Conservation (phyloP, 768 basidiomycete genomes). For the Termitomyces sp. region DNA sequence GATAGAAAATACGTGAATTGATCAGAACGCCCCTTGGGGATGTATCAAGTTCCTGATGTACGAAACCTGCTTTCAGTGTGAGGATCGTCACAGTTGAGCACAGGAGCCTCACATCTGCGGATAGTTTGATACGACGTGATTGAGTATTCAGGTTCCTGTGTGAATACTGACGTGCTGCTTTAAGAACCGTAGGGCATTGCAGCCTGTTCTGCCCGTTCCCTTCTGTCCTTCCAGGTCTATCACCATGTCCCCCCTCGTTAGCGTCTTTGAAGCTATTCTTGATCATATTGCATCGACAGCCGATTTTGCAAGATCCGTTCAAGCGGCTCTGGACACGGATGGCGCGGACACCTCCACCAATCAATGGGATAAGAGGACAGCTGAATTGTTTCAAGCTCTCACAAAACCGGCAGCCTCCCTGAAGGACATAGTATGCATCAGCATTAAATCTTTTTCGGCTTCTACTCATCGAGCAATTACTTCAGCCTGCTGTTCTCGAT, state of each 20-base stretch:
- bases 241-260: conserved; percentile 7
- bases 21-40: neutral
- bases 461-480: neutral
- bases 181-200: neutral
- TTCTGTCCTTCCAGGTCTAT: conserved; percentile 3
- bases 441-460: neutral
- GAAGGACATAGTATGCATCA: conserved; percentile 28
- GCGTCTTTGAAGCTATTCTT: conserved; percentile 11
- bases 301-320: conserved; percentile 22
- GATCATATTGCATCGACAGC: conserved; percentile 20
- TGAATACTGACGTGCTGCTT: neutral
- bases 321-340: conserved; percentile 32
- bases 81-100: neutral
- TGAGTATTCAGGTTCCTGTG: conserved; percentile 6
- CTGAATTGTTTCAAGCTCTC: conserved; percentile 28
- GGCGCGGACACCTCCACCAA: conserved; percentile 25
- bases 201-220: conserved; percentile 5
- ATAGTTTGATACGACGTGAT: conserved; percentile 3
- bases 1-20: neutral
- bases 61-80: neutral
- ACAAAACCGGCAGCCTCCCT: conserved; percentile 23
- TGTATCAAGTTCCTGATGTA: neutral
- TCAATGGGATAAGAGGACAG: conserved; percentile 23
- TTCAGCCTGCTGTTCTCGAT: conserved; percentile 48
- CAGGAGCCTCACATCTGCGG: conserved; percentile 17